These are phyloP conservation scores for Hypoxylon sp. DNA, from an alignment of 2,329 filamentous ascomycete species.

Conservation along the genomic window DNA sequence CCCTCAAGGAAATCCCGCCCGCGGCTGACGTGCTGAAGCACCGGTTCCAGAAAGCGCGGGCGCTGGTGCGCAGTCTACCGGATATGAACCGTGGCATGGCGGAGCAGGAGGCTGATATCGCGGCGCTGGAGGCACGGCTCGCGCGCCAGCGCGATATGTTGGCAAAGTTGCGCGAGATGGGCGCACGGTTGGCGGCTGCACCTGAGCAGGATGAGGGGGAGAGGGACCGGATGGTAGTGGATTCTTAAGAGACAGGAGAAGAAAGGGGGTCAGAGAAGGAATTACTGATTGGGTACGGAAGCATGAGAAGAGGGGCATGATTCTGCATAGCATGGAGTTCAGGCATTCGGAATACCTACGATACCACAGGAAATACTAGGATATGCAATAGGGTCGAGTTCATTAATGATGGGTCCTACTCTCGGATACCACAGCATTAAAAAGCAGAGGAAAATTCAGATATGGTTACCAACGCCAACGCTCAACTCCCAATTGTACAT, in stretches of 20 bases:
- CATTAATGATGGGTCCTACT: not conserved
- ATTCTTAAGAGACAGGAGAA: conserved; percentile 13
- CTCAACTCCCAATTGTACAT: conserved; percentile 15
- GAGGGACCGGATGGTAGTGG: conserved; percentile 31
- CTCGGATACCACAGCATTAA: conserved; percentile 6
- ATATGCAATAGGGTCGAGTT: conserved; percentile 2
- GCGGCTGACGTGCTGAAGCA: conserved; percentile 85
- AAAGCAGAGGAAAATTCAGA: conserved; percentile 5
- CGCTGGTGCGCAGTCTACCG: conserved; percentile 73
- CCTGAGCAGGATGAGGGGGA: conserved; percentile 51
- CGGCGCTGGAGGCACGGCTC: conserved; percentile 73
- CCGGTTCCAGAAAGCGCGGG: conserved; percentile 83
- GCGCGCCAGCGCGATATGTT: conserved; percentile 72
- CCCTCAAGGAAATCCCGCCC: conserved; percentile 80
- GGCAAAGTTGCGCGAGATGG: conserved; percentile 65
- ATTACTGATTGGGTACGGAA: not conserved
- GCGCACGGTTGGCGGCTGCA: conserved; percentile 56
- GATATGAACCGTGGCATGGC: conserved; percentile 76
- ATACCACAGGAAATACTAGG: conserved; percentile 27
- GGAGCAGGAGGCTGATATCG: conserved; percentile 80
- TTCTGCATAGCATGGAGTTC: conserved; percentile 20
- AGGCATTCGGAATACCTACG: conserved; percentile 19
- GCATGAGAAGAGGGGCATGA: not conserved
- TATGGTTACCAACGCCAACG: conserved; percentile 21
- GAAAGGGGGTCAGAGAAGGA: not conserved